Conservation (phyloP, 345 rosid species). For the Euphorbia pulcherrima region DNA sequence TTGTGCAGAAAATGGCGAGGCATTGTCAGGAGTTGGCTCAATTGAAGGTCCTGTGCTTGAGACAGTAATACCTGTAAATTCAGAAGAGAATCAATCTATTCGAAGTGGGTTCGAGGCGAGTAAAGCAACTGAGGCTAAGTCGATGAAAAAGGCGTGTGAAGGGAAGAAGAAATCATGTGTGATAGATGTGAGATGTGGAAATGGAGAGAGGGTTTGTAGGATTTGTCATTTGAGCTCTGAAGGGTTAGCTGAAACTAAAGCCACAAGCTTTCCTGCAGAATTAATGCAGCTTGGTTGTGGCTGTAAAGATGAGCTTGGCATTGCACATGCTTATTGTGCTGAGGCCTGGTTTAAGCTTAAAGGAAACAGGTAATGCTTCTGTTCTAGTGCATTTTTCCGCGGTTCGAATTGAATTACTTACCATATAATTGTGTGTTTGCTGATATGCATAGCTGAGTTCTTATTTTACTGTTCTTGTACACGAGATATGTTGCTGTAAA, state of each 20-base stretch:
- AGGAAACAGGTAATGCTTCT: conserved; percentile 67
- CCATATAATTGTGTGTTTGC: background rate
- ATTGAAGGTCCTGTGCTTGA: conserved; percentile 22
- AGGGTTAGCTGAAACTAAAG: conserved; percentile 32
- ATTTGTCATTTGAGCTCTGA: conserved; percentile 81
- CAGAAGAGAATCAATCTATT: conserved; percentile 25
- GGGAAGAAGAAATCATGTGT: conserved; percentile 38
- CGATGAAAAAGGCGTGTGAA: conserved; percentile 30
- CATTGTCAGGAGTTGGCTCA: conserved; percentile 13
- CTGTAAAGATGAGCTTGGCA: conserved; percentile 86
- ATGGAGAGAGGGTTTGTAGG: conserved; percentile 65
- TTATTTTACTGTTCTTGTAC: background rate
- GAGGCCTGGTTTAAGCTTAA: conserved; percentile 90
- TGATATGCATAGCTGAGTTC: background rate
- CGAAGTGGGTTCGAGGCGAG: conserved; percentile 18
- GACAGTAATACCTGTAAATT: conserved; percentile 29
- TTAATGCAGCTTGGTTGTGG: conserved; percentile 81
- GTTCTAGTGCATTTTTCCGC: background rate
- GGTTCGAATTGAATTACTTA: background rate
- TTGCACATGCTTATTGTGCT: conserved; percentile 74
- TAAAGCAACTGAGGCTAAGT: conserved; percentile 22
- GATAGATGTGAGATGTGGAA: conserved; percentile 42
- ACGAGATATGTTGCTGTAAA: background rate
- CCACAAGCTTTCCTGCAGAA: conserved; percentile 26
- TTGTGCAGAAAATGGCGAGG: conserved; percentile 17